These are phyloP conservation scores for Lasiosphaeria hispida DNA, from an alignment of 495 filamentous ascomycete genomes.

Conservation along the genomic window DNA sequence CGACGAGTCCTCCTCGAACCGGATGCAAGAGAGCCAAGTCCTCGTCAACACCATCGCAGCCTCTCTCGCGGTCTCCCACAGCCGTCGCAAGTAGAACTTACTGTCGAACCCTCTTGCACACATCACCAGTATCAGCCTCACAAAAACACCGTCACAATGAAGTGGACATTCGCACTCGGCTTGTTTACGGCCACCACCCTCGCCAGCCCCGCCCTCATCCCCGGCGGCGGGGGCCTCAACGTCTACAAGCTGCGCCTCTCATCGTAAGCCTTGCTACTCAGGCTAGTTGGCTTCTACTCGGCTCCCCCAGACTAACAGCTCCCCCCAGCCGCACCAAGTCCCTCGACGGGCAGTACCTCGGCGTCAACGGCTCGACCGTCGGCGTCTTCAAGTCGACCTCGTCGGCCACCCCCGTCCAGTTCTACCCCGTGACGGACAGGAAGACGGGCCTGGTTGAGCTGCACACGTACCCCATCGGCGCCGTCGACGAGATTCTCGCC, in stretches of 20 bases:
- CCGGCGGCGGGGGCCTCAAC: background rate
- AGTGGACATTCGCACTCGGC: slow-evolving; percentile 11
- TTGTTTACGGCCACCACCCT: slow-evolving; percentile 17
- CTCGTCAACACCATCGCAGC: background rate
- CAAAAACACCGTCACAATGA: slow-evolving; percentile 18
- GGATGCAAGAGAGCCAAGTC: background rate
- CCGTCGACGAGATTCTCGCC: slow-evolving; percentile 33
- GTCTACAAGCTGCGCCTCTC: slow-evolving; percentile 24
- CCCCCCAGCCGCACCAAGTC: background rate
- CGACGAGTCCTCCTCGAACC: background rate
- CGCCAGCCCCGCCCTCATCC: slow-evolving; percentile 13
- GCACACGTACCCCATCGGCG: slow-evolving; percentile 34
- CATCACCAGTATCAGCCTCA: background rate
- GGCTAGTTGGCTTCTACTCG: too few relatives aligned
- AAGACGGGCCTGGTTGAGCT: slow-evolving; percentile 27
- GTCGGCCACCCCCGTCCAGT: slow-evolving; percentile 19
- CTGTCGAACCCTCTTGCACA: background rate
- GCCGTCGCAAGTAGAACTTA: too few relatives aligned
- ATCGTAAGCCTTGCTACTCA: slow-evolving; percentile 24
- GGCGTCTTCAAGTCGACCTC: slow-evolving; percentile 14
- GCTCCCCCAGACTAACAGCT: background rate
- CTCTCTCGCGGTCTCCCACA: background rate
- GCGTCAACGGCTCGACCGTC: slow-evolving; percentile 12
- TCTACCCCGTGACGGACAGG: slow-evolving; percentile 2
- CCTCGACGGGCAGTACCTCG: slow-evolving; percentile 20